A percentile compares a stretch with the other conserved stretches of the same genome.
Evolutionary conservation across 805 yeast species (phyloP).

Genomic region (Schizosaccharomyces octosporus): DNA sequence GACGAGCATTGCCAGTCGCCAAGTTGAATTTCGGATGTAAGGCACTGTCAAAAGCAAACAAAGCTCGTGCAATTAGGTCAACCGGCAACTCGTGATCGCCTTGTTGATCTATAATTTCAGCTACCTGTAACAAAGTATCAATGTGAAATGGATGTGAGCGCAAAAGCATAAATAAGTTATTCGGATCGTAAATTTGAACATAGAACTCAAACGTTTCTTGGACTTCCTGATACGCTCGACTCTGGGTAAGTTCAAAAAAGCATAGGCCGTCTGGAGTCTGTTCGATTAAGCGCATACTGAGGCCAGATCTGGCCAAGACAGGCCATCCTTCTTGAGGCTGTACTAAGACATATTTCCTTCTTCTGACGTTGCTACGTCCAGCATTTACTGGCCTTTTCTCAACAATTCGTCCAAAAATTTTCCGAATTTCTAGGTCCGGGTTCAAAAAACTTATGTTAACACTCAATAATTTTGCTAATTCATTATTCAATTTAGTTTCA

Average conservation of each 20-base stretch:
- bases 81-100: conserved; percentile 48
- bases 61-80: conserved; percentile 50
- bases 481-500: neutral
- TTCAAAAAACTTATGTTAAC: conserved; percentile 7
- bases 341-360: conserved; percentile 6
- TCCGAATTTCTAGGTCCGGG: conserved; percentile 8
- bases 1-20: conserved; percentile 29
- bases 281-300: conserved; percentile 7
- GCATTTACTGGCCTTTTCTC: conserved; percentile 3
- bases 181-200: conserved; percentile 52
- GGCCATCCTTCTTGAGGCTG: conserved; percentile 10
- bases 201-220: conserved; percentile 29
- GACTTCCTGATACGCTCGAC: conserved; percentile 18
- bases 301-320: conserved; percentile 4
- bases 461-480: conserved; percentile 5
- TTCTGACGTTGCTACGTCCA: conserved; percentile 2
- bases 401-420: conserved; percentile 8
- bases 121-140: conserved; percentile 55
- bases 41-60: conserved; percentile 58
- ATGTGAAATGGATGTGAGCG: conserved; percentile 43
- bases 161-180: conserved; percentile 30
- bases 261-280: conserved; percentile 11
- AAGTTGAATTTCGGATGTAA: conserved; percentile 35
- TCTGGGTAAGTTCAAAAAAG: conserved; percentile 27
- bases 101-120: conserved; percentile 47